Evolutionary conservation across 768 basidiomycete genomes (phyloP), one percentile per base, ranked within the genome.

Genomic region (Suillus weaverae): DNA sequence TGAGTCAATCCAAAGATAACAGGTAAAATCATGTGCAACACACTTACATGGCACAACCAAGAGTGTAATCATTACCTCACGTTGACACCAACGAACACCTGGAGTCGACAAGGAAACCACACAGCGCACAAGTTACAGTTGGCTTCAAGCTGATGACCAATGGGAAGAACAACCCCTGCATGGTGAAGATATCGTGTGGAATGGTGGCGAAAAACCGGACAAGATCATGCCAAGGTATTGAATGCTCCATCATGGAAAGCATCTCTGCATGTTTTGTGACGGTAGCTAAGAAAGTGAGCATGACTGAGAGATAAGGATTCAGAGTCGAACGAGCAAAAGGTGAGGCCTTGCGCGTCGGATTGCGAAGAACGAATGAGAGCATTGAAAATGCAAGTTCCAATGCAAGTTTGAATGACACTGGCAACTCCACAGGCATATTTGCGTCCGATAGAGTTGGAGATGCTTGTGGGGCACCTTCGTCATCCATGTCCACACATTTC

Each of bases 201-300:
- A 89, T 79, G 7, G 73, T 79, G 26, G 86, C 80, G 70, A 96
- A 86, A 70, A 89, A 92, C 0, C 68, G 55, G 5, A 88, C 84
- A 60, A 99, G 80, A 11, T 86, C 84, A 5, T 84, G 80, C 97
- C 97, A 99, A 0, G 97, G 97, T 9, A 99, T 81, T 48, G 83
- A 81, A 13, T 91, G 86, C 71, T 94, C 91, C 33, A 99, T 77
- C 4, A 89, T 77, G 0, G 80, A 76, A 35, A 89, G 82, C 0
- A 87, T 87, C 18, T 82, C 81, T 0, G 84, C 71, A 66, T 94
- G 86, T 70, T 89, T 90, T 61, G 88, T 76, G 36, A 94, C 73
- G 0, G 92, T 94, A 0, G 88, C 81, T 32, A 99, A 81, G 83
- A 98, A 99, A 0, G 97, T 99, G 60, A 98, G 82, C 53, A 97